A percentile compares a stretch with the other conserved stretches of the same genome.
Evolutionary conservation across 2,329 filamentous ascomycete species (phyloP).

Genomic region (Alternaria gaisen): DNA sequence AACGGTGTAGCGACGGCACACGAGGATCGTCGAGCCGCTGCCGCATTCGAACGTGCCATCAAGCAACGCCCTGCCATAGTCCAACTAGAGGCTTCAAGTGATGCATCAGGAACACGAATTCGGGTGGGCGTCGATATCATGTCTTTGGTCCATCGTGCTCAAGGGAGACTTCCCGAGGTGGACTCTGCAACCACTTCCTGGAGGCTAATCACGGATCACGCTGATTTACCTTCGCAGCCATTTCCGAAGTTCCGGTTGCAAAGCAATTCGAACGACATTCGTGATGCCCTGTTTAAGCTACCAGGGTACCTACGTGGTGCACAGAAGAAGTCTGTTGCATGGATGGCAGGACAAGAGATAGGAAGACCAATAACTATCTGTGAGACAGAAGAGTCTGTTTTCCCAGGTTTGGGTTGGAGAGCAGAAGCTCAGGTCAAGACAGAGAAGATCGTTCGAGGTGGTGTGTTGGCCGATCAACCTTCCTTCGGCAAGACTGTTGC

Average conservation of each 20-base stretch:
- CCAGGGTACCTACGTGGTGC: slow-evolving; percentile 56
- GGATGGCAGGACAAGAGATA: slow-evolving; percentile 67
- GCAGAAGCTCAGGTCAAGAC: slow-evolving; percentile 63
- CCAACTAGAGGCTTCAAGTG: slow-evolving; percentile 18
- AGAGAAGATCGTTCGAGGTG: slow-evolving; percentile 61
- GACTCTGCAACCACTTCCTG: slow-evolving; percentile 47
- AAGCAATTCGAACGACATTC: slow-evolving; percentile 52
- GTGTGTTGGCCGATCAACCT: slow-evolving; percentile 70
- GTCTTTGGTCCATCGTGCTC: slow-evolving; percentile 57
- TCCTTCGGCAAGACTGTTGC: slow-evolving; percentile 73
- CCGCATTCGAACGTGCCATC: slow-evolving; percentile 59
- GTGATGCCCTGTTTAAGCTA: slow-evolving; percentile 44
- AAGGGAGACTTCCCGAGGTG: slow-evolving; percentile 38
- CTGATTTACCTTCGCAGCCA: slow-evolving; percentile 40
- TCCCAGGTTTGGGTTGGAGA: slow-evolving; percentile 64
- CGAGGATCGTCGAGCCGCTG: slow-evolving; percentile 57
- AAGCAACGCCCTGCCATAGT: slow-evolving; percentile 56
- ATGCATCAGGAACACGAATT: slow-evolving; percentile 46
- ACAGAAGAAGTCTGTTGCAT: slow-evolving; percentile 64
- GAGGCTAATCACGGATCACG: slow-evolving; percentile 60
- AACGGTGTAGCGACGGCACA: slow-evolving; percentile 31
- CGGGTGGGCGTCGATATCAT: slow-evolving; percentile 53
- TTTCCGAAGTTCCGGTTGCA: slow-evolving; percentile 54
- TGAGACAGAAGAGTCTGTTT: slow-evolving; percentile 65
- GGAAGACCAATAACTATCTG: slow-evolving; percentile 43